Evolutionary conservation across 2,329 filamentous ascomycete species (phyloP).

Genomic region (Rhynchosporium agropyri): DNA sequence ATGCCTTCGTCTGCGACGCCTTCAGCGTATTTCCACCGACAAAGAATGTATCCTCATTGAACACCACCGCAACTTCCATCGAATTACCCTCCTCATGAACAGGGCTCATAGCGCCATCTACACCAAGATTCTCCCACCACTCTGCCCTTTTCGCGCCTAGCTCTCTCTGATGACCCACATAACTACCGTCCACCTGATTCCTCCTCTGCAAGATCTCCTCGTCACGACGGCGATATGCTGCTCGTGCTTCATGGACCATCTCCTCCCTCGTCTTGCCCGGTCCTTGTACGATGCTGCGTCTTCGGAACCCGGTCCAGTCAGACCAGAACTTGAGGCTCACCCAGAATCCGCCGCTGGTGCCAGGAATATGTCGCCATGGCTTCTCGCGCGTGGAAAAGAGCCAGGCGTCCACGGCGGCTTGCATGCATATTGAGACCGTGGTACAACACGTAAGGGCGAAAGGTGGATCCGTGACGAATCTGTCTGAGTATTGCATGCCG

Average conservation of each 20-base stretch:
- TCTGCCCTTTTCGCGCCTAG: conserved; percentile 22
- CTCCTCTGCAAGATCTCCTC: conserved; percentile 49
- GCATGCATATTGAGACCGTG: conserved; percentile 61
- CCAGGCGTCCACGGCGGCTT: conserved; percentile 68
- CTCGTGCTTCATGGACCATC: conserved; percentile 53
- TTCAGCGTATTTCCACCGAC: conserved; percentile 11
- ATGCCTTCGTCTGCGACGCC: conserved; percentile 12
- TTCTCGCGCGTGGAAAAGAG: conserved; percentile 72
- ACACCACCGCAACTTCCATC: conserved; percentile 21
- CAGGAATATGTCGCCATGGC: conserved; percentile 65
- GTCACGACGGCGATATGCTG: conserved; percentile 52
- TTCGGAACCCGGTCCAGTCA: conserved; percentile 31
- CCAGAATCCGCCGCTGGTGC: conserved; percentile 45
- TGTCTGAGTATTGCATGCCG: conserved; percentile 59
- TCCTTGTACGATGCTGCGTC: conserved; percentile 42
- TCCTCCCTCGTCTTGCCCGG: conserved; percentile 55
- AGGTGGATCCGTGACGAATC: conserved; percentile 53
- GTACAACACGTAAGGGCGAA: conserved; percentile 58
- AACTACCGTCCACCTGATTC: conserved; percentile 17
- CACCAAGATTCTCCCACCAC: conserved; percentile 43
- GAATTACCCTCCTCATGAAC: conserved; percentile 36
- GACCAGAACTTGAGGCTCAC: conserved; percentile 43
- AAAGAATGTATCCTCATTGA: conserved; percentile 1
- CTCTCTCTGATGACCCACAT: conserved; percentile 35
- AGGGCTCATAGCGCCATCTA: conserved; percentile 34